These are phyloP conservation scores for Blastobotrys attinorum DNA, from an alignment of 805 yeast genomes.

Conservation along the genomic window DNA sequence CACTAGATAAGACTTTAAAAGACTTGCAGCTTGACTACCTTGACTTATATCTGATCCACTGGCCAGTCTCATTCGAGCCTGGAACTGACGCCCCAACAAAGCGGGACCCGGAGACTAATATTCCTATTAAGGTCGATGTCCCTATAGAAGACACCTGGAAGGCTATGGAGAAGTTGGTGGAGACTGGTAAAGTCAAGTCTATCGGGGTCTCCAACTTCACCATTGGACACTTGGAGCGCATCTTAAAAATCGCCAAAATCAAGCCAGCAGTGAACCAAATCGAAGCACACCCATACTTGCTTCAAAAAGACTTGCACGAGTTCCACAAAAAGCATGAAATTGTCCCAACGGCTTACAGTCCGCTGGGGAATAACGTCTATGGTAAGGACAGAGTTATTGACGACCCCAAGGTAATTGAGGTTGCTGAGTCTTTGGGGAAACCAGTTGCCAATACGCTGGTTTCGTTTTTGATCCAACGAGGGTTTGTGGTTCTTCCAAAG, in stretches of 20 bases:
- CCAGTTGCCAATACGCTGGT: conserved; percentile 58
- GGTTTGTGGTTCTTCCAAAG: conserved; percentile 69
- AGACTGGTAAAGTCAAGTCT: conserved; percentile 46
- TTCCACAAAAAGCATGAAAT: conserved; percentile 41
- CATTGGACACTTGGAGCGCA: conserved; percentile 47
- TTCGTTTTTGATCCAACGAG: conserved; percentile 76
- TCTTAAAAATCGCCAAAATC: conserved; percentile 36
- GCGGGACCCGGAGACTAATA: conserved; percentile 25
- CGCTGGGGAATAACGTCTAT: conserved; percentile 23
- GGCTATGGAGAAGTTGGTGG: conserved; percentile 48
- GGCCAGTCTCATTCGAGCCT: conserved; percentile 40
- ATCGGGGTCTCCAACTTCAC: conserved; percentile 80
- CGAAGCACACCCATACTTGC: conserved; percentile 46
- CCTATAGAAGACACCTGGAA: conserved; percentile 39
- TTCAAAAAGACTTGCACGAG: conserved; percentile 34
- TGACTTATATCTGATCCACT: conserved; percentile 48
- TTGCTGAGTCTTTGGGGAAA: conserved; percentile 47
- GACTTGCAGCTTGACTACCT: conserved; percentile 42
- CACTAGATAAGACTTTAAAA: conserved; percentile 37
- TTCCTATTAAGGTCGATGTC: conserved; percentile 10
- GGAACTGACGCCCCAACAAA: conserved; percentile 23
- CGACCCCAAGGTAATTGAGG: conserved; percentile 41
- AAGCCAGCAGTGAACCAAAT: conserved; percentile 69
- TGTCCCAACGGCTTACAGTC: conserved; percentile 53
- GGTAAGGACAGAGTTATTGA: conserved; percentile 32